These are phyloP conservation scores for Psilocybe sp. DNA, from an alignment of 768 basidiomycete genomes.

Conservation along the genomic window DNA sequence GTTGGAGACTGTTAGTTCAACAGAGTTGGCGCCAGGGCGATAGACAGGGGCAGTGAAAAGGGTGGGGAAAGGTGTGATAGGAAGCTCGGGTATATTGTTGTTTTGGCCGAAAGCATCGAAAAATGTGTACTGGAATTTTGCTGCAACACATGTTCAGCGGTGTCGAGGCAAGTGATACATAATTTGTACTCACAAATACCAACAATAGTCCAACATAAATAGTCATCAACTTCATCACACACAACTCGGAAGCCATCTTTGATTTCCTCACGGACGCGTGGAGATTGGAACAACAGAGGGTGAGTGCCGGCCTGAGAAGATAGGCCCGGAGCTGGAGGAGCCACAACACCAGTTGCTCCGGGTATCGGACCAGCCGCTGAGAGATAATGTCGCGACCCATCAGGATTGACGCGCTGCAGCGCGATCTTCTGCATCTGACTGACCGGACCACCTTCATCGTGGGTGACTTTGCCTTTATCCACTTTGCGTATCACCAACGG, in stretches of 20 bases:
- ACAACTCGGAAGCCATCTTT: slow-evolving; percentile 74
- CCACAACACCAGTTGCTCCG: slow-evolving; percentile 66
- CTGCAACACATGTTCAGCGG: slow-evolving; percentile 34
- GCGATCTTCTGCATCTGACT: slow-evolving; percentile 98
- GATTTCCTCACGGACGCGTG: slow-evolving; percentile 78
- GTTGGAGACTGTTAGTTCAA: slow-evolving; percentile 85
- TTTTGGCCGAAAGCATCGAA: slow-evolving; percentile 87
- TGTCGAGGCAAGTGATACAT: slow-evolving; percentile 1
- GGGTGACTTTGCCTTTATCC: slow-evolving; percentile 82
- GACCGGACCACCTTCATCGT: slow-evolving; percentile 89
- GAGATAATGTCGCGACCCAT: slow-evolving; percentile 83
- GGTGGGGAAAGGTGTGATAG: slow-evolving; percentile 89
- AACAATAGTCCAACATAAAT: slow-evolving; percentile 94
- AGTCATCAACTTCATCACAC: slow-evolving; percentile 91
- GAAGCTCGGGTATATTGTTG: slow-evolving; percentile 68
- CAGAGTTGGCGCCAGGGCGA: slow-evolving; percentile 64
- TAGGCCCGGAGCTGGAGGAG: slow-evolving; percentile 72
- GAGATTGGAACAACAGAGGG: slow-evolving; percentile 74
- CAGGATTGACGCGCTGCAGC: slow-evolving; percentile 76
- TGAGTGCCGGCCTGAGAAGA: slow-evolving; percentile 78
- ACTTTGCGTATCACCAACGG: slow-evolving; percentile 90
- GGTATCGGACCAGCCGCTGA: slow-evolving; percentile 85
- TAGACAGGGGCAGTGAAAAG: slow-evolving; percentile 79
- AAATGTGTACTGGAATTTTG: slow-evolving; percentile 93
- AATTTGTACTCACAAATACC: slow-evolving; percentile 73